These are phyloP conservation scores for Cephalotrichum gorgonifer DNA, from an alignment of 2,329 filamentous ascomycete species.

Conservation along the genomic window DNA sequence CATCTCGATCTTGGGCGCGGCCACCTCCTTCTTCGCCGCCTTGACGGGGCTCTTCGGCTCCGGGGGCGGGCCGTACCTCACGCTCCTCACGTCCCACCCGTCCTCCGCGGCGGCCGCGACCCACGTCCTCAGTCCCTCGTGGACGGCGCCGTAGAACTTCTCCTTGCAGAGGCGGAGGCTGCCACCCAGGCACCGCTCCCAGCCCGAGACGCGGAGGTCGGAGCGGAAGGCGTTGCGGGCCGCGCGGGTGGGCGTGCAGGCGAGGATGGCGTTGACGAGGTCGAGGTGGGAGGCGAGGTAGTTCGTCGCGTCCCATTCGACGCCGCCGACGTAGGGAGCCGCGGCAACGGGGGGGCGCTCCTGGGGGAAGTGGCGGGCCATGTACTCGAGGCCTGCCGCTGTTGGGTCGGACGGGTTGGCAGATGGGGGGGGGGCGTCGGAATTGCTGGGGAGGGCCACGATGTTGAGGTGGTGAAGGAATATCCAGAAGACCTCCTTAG, in stretches of 20 bases:
- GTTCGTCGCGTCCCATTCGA: constrained; percentile 98
- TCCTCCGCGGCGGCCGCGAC: constrained; percentile 79
- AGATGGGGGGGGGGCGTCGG: constrained; percentile 2
- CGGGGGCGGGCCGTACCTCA: constrained; percentile 59
- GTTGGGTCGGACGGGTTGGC: constrained; percentile 9
- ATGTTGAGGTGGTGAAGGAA: constrained; percentile 93
- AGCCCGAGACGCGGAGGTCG: constrained; percentile 72
- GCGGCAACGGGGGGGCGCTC: constrained; percentile 85
- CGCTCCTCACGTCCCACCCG: constrained; percentile 73
- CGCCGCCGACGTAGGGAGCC: constrained; percentile 90
- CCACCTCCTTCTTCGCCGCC: constrained; percentile 40
- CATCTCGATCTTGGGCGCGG: constrained; percentile 52
- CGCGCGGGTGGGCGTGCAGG: constrained; percentile 58
- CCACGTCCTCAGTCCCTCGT: constrained; percentile 83
- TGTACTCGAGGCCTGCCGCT: constrained; percentile 34
- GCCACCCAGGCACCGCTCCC: constrained; percentile 80
- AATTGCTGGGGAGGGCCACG: constrained; percentile 47
- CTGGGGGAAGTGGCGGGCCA: constrained; percentile 66
- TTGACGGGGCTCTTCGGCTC: constrained; percentile 32
- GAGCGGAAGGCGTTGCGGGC: constrained; percentile 71
- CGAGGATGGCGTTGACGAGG: constrained; percentile 81
- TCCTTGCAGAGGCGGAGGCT: constrained; percentile 89
- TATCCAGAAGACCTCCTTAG: constrained; percentile 98
- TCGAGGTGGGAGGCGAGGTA: constrained; percentile 90
- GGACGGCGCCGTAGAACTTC: constrained; percentile 90